Evolutionary conservation across 2,329 filamentous ascomycete species (phyloP).

Genomic region (Clonostachys solani): DNA sequence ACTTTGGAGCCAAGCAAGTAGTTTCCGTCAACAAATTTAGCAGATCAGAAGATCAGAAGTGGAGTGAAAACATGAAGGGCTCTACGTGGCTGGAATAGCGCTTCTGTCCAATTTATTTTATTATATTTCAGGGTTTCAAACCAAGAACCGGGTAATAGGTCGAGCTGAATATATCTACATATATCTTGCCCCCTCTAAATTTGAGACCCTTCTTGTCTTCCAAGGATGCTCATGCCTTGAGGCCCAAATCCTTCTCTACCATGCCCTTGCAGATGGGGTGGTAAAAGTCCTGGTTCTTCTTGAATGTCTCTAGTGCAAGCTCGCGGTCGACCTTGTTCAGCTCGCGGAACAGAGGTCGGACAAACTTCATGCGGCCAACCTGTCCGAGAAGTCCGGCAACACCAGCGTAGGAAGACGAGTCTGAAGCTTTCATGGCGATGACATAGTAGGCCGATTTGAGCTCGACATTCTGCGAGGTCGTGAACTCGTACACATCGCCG

Average conservation of each 20-base stretch:
- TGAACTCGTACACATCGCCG: constrained; percentile 70
- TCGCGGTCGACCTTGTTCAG: constrained; percentile 71
- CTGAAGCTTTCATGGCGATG: constrained; percentile 72
- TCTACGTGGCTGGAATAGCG: constrained; percentile 34
- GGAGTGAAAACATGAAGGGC: constrained; percentile 37
- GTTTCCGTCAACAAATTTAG: constrained; percentile 39
- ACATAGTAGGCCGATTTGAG: constrained; percentile 76
- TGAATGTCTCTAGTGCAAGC: constrained; percentile 77
- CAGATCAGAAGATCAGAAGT: constrained; percentile 35
- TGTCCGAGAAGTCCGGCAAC: constrained; percentile 71
- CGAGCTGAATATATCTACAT: background rate
- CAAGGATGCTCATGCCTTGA: background rate
- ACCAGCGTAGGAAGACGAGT: constrained; percentile 63
- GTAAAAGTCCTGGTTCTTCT: constrained; percentile 87
- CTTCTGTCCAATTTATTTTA: background rate
- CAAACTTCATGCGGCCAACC: constrained; percentile 96
- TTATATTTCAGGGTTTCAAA: background rate
- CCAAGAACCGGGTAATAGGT: background rate
- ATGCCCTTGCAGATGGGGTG: constrained; percentile 87
- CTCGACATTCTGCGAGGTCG: constrained; percentile 79
- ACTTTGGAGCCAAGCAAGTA: constrained; percentile 49
- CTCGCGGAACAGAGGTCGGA: constrained; percentile 76
- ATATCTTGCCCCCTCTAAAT: background rate
- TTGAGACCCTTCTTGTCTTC: background rate
- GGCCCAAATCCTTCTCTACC: constrained; percentile 74